phyloP scores from a whole-genome alignment of 2,329 filamentous ascomycete genomes.

The Colletotrichum sp. region DNA sequence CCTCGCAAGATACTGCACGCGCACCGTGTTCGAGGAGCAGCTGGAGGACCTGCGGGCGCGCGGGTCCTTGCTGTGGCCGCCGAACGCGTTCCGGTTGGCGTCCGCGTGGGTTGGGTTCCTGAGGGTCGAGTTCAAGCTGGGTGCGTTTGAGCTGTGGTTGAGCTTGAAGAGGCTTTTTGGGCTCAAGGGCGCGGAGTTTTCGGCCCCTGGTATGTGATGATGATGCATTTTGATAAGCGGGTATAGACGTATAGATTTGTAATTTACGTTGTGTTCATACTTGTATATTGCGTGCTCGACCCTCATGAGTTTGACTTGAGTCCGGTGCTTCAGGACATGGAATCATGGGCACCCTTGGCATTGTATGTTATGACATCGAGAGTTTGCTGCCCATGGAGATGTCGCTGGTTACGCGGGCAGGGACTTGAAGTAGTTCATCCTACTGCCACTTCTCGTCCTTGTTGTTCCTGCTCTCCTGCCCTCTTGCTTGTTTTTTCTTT shows the following conservation, averaged over 20 bases:
- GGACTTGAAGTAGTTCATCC: no score
- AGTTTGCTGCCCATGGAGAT: no score
- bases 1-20: slow-evolving; percentile 70
- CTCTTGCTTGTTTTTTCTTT: no score
- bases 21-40: slow-evolving; percentile 69
- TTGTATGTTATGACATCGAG: no score
- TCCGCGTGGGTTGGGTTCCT: slow-evolving; percentile 63
- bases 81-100: slow-evolving; percentile 58
- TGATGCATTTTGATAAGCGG: background rate
- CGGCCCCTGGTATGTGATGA: slow-evolving; percentile 13
- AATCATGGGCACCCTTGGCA: no score
- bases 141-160: slow-evolving; percentile 68
- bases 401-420: no score
- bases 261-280: background rate
- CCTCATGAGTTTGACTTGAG: no score
- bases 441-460: no score
- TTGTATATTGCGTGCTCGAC: no score
- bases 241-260: slow-evolving; percentile 17
- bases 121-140: slow-evolving; percentile 67
- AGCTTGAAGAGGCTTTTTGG: slow-evolving; percentile 54
- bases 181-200: slow-evolving; percentile 20
- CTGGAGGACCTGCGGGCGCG: slow-evolving; percentile 59
- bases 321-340: no score
- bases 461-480: no score
- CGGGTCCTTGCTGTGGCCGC: slow-evolving; percentile 64